phyloP scores from a whole-genome alignment of 2,329 filamentous ascomycete genomes.

The Colletotrichum australisinense region DNA sequence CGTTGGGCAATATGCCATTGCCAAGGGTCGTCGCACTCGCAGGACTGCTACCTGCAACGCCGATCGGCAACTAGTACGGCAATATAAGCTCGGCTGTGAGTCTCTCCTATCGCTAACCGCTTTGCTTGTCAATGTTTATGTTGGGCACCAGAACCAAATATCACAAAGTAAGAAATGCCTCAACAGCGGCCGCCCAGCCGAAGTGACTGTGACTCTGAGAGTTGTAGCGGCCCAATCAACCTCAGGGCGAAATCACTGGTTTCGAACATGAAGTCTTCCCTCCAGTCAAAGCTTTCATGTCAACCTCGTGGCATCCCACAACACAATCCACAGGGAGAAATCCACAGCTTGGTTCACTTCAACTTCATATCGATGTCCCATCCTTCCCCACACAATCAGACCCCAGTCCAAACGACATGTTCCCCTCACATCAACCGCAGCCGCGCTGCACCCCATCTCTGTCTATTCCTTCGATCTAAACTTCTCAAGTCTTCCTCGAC shows the following conservation, averaged over 20 bases:
- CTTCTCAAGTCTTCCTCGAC: background rate
- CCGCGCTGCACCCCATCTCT: conserved; percentile 1
- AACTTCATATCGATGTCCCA: background rate
- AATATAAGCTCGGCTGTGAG: background rate
- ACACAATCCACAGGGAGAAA: background rate
- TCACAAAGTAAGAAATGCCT: conserved; percentile 4
- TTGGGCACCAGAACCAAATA: background rate
- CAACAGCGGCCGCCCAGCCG: background rate
- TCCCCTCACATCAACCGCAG: background rate
- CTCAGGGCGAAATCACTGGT: background rate
- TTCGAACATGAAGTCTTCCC: conserved; percentile 11
- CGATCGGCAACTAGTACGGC: conserved; percentile 3
- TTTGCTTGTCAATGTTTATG: background rate
- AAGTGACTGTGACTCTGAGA: background rate
- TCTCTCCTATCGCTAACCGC: background rate
- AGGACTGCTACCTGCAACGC: background rate
- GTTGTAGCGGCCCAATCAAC: conserved; percentile 13
- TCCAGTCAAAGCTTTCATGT: conserved; percentile 24
- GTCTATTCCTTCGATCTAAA: background rate
- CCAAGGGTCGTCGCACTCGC: background rate
- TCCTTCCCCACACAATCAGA: conserved; percentile 17
- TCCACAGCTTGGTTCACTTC: conserved; percentile 17
- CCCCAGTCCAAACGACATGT: conserved; percentile 11
- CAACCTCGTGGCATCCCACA: conserved; percentile 22
- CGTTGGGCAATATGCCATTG: background rate